Conservation (phyloP, 768 basidiomycete genomes). For the Porphyrellus cyaneotinctus region DNA sequence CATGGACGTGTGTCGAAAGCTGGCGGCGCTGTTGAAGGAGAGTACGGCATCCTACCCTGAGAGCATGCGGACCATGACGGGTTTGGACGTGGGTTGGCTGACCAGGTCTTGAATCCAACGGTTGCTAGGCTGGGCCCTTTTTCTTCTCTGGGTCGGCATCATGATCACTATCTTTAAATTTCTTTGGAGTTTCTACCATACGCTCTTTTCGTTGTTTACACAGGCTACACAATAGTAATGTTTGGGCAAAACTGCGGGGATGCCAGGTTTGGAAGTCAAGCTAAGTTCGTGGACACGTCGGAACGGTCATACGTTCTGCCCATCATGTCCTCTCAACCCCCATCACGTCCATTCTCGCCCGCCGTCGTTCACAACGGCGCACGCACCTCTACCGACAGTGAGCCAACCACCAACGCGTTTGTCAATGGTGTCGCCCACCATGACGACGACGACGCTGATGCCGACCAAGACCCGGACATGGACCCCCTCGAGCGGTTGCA, state of each 20-base stretch:
- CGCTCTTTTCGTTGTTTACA: too few relatives aligned
- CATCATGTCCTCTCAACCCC: constrained; percentile 24
- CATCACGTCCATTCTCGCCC: constrained; percentile 33
- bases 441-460: constrained; percentile 39
- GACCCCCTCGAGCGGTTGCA: constrained; percentile 61
- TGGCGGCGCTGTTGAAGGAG: constrained; percentile 68
- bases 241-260: neutral
- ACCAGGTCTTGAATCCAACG: constrained; percentile 11
- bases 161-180: neutral
- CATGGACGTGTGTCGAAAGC: constrained; percentile 64
- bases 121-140: neutral
- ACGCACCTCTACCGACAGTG: constrained; percentile 42
- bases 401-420: constrained; percentile 31
- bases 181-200: neutral
- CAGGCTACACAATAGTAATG: neutral
- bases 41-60: constrained; percentile 77
- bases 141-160: neutral
- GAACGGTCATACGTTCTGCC: neutral
- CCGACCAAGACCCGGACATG: constrained; percentile 39
- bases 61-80: constrained; percentile 73
- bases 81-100: constrained; percentile 80
- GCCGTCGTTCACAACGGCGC: constrained; percentile 11
- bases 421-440: constrained; percentile 34
- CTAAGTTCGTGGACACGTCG: constrained; percentile 4
- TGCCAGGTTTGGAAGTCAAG: constrained; percentile 11